Base-by-base conservation (phyloP, 495 filamentous ascomycete genomes). In the Neurospora discreta region DNA sequence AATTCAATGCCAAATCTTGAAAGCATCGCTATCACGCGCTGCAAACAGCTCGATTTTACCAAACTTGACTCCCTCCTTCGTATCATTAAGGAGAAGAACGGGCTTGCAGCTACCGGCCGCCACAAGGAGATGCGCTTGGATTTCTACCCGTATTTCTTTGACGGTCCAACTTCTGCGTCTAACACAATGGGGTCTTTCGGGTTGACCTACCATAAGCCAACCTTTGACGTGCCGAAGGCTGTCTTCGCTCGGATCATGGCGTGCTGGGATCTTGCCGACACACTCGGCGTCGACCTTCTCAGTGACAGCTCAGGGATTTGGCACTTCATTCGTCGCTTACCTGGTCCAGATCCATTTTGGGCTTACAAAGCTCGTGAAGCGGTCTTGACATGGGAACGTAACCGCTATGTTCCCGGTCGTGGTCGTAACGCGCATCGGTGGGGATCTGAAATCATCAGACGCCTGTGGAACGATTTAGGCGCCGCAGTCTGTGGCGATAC, bases 281-380 rank as follows among this genome's bases (percentile, higher is more conserved):
- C 44, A 5, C 68, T 79, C 11, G 76, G 76, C 2, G 75, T 80
- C 73, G 78, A 80, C 18, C 39, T 79, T 40, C 7, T 78, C 7
- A 72, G 76, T 71, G 76, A 78, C 13, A 70, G 74, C 65, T 76
- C 76, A 0, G 73, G 74, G 0, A 73, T 79, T 58, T 80, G 73
- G 71, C 46, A 67, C 46, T 80, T 79, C 41, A 58, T 80, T 2
- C 67, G 73, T 20, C 73, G 71, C 13, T 68, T 80, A 2, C 78
- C 78, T 0, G 78, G 78, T 5, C 74, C 76, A 0, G 74, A 79
- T 44, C 9, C n/a, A 1, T 71, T 79, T 15, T 80, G 78, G 78
- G 73, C 75, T 0, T 13, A 74, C 39, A 79, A 80, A 52, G 74
- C 72, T 1, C 74, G 78, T 5, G 78, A 80, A 13, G 74, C 76